Percentiles rank a stretch among this genome's conserved stretches.
Evolutionary conservation across 2,329 filamentous ascomycete species (phyloP).

Genomic region (Lecanicillium sp.): DNA sequence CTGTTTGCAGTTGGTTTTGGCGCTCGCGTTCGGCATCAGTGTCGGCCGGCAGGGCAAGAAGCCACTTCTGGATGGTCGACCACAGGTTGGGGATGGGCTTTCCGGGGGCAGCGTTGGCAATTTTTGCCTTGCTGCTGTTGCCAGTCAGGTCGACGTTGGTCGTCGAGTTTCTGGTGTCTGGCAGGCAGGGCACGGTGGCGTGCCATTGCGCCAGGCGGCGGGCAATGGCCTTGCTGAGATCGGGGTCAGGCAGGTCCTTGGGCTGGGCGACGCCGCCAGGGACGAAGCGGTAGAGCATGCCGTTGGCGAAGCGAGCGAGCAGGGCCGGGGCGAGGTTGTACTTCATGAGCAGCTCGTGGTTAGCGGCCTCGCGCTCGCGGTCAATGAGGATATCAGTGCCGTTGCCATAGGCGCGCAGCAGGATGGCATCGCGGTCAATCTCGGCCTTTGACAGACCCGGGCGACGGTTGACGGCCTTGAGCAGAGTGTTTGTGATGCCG

Average conservation of each 20-base stretch:
- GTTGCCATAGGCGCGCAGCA: constrained; percentile 89
- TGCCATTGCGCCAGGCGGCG: constrained; percentile 89
- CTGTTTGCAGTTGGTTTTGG: constrained; percentile 63
- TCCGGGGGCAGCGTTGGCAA: constrained; percentile 51
- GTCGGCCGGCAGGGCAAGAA: constrained; percentile 69
- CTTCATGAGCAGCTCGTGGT: constrained; percentile 81
- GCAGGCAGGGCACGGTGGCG: constrained; percentile 59
- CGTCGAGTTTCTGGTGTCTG: constrained; percentile 25
- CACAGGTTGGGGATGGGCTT: constrained; percentile 82
- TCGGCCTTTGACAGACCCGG: constrained; percentile 62
- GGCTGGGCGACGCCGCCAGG: constrained; percentile 74
- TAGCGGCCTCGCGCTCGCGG: constrained; percentile 73
- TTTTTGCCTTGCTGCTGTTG: constrained; percentile 32
- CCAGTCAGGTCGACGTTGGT: constrained; percentile 21
- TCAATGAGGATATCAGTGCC: constrained; percentile 95
- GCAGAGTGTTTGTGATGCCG: constrained; percentile 92
- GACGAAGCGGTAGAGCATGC: constrained; percentile 90
- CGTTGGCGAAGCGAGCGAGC: constrained; percentile 89
- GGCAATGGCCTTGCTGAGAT: constrained; percentile 78
- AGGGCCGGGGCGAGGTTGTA: constrained; percentile 79
- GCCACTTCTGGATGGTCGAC: constrained; percentile 96
- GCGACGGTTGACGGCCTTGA: constrained; percentile 68
- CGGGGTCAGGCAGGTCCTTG: constrained; percentile 68
- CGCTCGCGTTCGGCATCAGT: constrained; percentile 64
- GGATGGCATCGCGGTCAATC: constrained; percentile 75